phyloP scores from a whole-genome alignment of 257 asterid species.

The Ehretia macrophylla region DNA sequence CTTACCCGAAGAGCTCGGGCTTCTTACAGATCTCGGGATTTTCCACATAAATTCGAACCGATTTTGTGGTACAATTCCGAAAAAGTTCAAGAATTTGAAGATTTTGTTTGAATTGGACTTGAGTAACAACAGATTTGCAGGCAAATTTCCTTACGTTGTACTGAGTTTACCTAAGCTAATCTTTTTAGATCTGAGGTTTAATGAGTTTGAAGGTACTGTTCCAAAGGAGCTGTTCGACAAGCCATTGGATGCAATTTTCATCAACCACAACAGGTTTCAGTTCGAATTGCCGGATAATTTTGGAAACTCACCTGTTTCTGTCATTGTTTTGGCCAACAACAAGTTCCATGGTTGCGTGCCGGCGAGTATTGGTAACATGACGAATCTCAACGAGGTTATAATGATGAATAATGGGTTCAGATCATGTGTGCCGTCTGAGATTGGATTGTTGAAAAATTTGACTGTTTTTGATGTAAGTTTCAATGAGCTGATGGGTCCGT shows the following conservation, averaged over 20 bases:
- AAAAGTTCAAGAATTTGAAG: slow-evolving; percentile 47
- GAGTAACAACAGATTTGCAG: slow-evolving; percentile 85
- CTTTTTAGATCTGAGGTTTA: slow-evolving; percentile 61
- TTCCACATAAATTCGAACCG: slow-evolving; percentile 80
- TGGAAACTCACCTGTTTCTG: slow-evolving; percentile 88
- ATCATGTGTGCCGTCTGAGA: slow-evolving; percentile 75
- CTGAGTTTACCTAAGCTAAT: slow-evolving; percentile 56
- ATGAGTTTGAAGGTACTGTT: slow-evolving; percentile 83
- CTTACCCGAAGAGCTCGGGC: slow-evolving; percentile 77
- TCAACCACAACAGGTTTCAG: slow-evolving; percentile 65
- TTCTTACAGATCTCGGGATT: slow-evolving; percentile 70
- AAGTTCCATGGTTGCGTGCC: slow-evolving; percentile 82
- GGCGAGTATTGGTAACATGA: slow-evolving; percentile 78
- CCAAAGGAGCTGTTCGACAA: slow-evolving; percentile 65
- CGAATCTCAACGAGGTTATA: slow-evolving; percentile 61
- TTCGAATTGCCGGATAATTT: slow-evolving; percentile 82
- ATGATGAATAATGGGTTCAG: slow-evolving; percentile 63
- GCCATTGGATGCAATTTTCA: slow-evolving; percentile 78
- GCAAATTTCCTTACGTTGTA: slow-evolving; percentile 78
- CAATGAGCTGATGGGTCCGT: slow-evolving; percentile 56
- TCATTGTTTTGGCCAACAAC: slow-evolving; percentile 69
- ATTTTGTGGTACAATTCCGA: slow-evolving; percentile 73
- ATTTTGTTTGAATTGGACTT: slow-evolving; percentile 65
- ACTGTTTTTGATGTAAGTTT: slow-evolving; percentile 68
- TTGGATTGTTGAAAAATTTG: slow-evolving; percentile 61